phyloP scores from a whole-genome alignment of 805 yeast genomes.

The Starmerella tilneyi region DNA sequence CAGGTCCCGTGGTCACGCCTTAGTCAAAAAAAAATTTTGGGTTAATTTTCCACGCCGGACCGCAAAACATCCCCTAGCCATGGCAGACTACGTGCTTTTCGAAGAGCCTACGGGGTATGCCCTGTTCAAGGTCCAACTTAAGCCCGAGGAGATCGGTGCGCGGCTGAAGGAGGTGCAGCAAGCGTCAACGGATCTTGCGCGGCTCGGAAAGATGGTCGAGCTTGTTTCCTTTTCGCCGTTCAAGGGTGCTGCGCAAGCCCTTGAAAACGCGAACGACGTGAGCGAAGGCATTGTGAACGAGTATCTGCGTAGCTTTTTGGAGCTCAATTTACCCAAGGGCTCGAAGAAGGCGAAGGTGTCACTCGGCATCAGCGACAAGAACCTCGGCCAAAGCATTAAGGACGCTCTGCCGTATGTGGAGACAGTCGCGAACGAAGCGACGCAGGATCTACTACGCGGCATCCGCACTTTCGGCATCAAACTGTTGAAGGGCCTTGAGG shows the following conservation, averaged over 20 bases:
- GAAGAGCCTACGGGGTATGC: conserved; percentile 99
- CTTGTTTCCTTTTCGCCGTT: conserved; percentile 94
- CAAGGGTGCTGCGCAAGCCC: conserved; percentile 98
- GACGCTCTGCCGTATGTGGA: conserved; percentile 82
- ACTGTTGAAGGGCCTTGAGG: conserved; percentile 79
- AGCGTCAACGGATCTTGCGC: conserved; percentile 72
- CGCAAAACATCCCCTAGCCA: conserved; percentile 25
- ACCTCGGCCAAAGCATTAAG: conserved; percentile 93
- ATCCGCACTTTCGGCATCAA: conserved; percentile 83
- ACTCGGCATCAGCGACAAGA: conserved; percentile 87
- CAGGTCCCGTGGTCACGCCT: conserved; percentile 13
- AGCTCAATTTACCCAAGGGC: conserved; percentile 78
- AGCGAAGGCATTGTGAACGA: conserved; percentile 95
- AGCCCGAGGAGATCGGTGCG: conserved; percentile 89
- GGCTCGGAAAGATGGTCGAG: conserved; percentile 86
- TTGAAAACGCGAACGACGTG: conserved; percentile 95
- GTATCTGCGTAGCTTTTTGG: conserved; percentile 77
- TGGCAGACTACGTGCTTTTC: conserved; percentile 86
- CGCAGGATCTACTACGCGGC: conserved; percentile 92
- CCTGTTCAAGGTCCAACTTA: conserved; percentile 82
- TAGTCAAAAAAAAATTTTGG: conserved; percentile 14
- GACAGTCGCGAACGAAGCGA: conserved; percentile 81
- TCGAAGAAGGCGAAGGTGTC: conserved; percentile 48
- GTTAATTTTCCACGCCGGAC: neutral
- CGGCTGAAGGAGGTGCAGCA: conserved; percentile 89